Evolutionary conservation across 306 rosid species (phyloP).

Genomic region (Abrus precatorius): DNA sequence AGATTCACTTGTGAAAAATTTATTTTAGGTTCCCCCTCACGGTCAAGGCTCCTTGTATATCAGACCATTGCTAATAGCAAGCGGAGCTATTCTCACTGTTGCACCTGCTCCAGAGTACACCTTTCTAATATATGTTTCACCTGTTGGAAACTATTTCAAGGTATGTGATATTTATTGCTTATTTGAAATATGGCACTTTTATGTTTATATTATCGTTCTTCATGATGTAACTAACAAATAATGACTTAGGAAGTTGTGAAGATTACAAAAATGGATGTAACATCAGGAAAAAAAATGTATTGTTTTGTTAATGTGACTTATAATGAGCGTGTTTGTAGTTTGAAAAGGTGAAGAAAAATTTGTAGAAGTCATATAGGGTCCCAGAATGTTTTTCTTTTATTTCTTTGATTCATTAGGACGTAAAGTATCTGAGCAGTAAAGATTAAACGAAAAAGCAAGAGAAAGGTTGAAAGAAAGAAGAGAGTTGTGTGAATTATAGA

Average conservation of each 20-base stretch:
- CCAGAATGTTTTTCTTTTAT: neutral
- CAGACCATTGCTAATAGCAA: constrained; percentile 96
- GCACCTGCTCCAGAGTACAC: constrained; percentile 99
- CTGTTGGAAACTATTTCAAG: constrained; percentile 99
- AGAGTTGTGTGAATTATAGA: too few relatives aligned
- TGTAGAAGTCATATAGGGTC: neutral
- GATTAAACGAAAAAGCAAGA: too few relatives aligned
- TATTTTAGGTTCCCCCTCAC: constrained; percentile 84
- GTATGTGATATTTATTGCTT: constrained; percentile 49
- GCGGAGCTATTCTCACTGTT: constrained; percentile 95
- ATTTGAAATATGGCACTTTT: constrained; percentile 5
- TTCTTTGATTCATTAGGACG: neutral
- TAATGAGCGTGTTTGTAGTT: constrained; percentile 20
- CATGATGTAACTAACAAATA: neutral
- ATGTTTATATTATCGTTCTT: constrained; percentile 18
- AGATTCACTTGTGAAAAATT: constrained; percentile 38
- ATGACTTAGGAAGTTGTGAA: neutral
- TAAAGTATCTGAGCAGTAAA: too few relatives aligned
- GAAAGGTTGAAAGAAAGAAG: too few relatives aligned
- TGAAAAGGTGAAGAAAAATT: constrained; percentile 13
- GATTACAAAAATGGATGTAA: too few relatives aligned
- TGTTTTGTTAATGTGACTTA: constrained; percentile 7
- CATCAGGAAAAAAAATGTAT: neutral
- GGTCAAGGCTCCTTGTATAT: constrained; percentile 95
- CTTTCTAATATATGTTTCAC: constrained; percentile 91